Conservation (phyloP, 2,329 filamentous ascomycete species). For the Ceratocystis colombiana region DNA sequence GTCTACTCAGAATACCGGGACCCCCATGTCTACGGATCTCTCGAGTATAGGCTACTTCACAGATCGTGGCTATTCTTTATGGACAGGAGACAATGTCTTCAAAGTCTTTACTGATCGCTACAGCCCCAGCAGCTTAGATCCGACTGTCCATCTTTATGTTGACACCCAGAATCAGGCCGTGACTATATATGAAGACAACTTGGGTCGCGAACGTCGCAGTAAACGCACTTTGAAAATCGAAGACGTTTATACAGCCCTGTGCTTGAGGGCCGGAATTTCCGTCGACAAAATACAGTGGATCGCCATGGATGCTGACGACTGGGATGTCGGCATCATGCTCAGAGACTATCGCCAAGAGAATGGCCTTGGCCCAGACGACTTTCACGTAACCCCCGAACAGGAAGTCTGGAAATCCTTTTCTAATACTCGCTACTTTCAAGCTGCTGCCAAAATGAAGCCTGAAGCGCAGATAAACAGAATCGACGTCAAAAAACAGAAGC, state of each 20-base stretch:
- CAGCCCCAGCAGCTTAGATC: neutral
- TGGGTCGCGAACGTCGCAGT: too few species aligned
- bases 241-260: neutral
- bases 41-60: neutral
- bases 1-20: too few species aligned
- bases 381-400: neutral
- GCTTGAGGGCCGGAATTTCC: neutral
- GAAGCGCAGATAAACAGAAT: neutral
- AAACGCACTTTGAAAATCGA: neutral
- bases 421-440: neutral
- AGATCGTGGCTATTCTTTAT: neutral
- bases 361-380: accelerated
- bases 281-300: neutral
- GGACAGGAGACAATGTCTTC: neutral
- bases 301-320: neutral
- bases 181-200: neutral
- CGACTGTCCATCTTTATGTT: neutral
- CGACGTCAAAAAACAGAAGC: neutral
- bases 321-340: neutral
- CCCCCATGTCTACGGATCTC: too few species aligned
- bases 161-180: neutral
- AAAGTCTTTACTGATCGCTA: neutral
- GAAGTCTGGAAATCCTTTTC: neutral
- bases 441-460: neutral
- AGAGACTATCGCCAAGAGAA: neutral